Base-by-base conservation (phyloP, 2,329 filamentous ascomycete genomes). In the Dothideomycetidae sp. region DNA sequence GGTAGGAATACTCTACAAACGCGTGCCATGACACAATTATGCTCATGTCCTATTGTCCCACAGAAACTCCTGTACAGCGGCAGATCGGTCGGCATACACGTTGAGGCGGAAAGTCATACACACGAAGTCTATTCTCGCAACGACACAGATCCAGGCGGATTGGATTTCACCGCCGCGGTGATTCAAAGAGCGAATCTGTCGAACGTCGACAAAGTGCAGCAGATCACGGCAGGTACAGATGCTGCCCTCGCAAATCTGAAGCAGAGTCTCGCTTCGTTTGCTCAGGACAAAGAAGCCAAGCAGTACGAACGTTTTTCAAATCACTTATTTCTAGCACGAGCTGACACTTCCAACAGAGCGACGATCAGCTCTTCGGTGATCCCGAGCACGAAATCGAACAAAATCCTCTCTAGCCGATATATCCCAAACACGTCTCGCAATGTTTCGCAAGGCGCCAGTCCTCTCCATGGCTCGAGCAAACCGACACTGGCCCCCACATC, bases 231-330 rank as follows among this genome's bases (percentile, higher is more conserved):
- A 17, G 68, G 67, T 43, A 66, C 66, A 28, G 73, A 78, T 52
- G 66, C 68, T 42, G 73, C 73, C 17, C 54, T 77, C 53, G 70
- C 70, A 37, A 66, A 64, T 28, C 60, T 78, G 37, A 67, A 74
- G 53, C 70, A 63, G 51, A 74, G 63, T 48, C 61, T 78, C 52
- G 73, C 66, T 42, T 67, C 69, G 14, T 65, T 71, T 36, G 63
- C 73, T 49, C 63, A 73, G 49, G 65, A 72, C 45, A 75, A 74
- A 55, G 66, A 74, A 53, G 71, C 71, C 26, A 73, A 71, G 52
- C 69, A 68, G 60, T 63, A 56, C 51, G 59, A 53, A 46, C 13
- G 26, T 15, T 60, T 26, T 9, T n/a, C 11, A 11, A 5, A 18
- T 58, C 2, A 54, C 56, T 37, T 48, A 61, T 23, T 57, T 62